A percentile compares a stretch with the other conserved stretches of the same genome.
phyloP scores from a whole-genome alignment of 2,329 filamentous ascomycete genomes.

The Bipolaris sorokiniana region DNA sequence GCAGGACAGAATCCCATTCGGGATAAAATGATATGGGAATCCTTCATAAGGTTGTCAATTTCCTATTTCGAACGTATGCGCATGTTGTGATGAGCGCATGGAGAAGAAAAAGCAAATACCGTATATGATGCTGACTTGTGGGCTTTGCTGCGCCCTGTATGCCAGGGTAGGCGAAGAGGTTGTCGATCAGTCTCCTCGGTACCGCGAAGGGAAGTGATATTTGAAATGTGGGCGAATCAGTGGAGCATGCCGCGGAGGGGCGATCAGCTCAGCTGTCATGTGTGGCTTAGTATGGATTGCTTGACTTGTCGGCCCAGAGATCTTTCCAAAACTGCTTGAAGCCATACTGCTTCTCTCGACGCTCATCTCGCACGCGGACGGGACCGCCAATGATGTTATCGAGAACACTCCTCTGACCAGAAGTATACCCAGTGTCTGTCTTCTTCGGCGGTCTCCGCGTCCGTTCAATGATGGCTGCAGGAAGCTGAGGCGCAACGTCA shows the following conservation, averaged over 20 bases:
- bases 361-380: conserved; percentile 74
- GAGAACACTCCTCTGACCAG: conserved; percentile 61
- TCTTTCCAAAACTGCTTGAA: conserved; percentile 90
- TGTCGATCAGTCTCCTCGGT: conserved; percentile 2
- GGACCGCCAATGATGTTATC: conserved; percentile 63
- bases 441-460: conserved; percentile 59
- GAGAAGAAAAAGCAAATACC: not conserved
- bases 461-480: conserved; percentile 73
- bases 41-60: not conserved
- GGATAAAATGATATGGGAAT: not conserved
- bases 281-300: conserved; percentile 11
- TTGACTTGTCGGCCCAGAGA: conserved; percentile 58
- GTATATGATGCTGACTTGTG: not conserved
- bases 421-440: conserved; percentile 45
- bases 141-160: not conserved
- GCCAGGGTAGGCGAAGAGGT: conserved; percentile 13
- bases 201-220: conserved; percentile 2
- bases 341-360: conserved; percentile 75
- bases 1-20: conserved; percentile 4
- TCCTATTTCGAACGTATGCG: conserved; percentile 12
- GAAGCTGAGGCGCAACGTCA: conserved; percentile 79
- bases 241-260: not conserved
- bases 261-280: conserved; percentile 1
- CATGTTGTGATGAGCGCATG: conserved; percentile 8
- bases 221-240: conserved; percentile 1